Base-by-base conservation (phyloP, 1,284 basidiomycete genomes). In the Papiliotrema nemorosa region DNA sequence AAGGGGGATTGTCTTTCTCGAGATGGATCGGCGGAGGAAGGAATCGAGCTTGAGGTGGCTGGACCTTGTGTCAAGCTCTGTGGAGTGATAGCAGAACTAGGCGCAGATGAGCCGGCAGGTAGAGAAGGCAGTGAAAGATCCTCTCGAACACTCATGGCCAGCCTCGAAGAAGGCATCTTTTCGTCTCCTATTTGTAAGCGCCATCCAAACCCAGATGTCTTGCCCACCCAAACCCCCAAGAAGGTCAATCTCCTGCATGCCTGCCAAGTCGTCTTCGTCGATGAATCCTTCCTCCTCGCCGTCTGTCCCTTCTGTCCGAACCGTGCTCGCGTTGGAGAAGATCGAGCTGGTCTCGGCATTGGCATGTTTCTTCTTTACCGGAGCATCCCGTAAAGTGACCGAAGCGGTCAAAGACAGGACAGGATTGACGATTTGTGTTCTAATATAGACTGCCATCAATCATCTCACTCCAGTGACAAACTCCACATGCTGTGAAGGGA, bases 341-440 rank as follows among this genome's bases (percentile, higher is more conserved):
- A 42, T 42, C 12, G 48, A 49, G 2, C 36, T 25, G 9, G 39
- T 42, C 21, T 49, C 40, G 16, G 27, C 37, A 10, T 41, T 40
- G 12, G n/a, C 20, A 10, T 22, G 22, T 20, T 14, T 14, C 21
- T 37, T 42, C 25, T 25, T 22, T 10, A 14, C 16, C 20, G 83
- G 80, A 57, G 82, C 84, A 34, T 89, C 86, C 44, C 89, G 81
- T 16, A 91, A 74, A 0, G 89, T 92, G 13, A 83, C 80, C 1
- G 87, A 89, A 3, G 84, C 79, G 0, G 90, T 93, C 18, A 93
- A 71, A 58, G 85, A 89, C 16, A 92, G 78, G 5, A 92, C 70
- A 3, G 90, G 89, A 58, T 90, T 82, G 1, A 75, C 62, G 36
- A 86, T 81, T 40, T 79, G 78, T n/a, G 88, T 82, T 26, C 83